phyloP scores from a whole-genome alignment of 176 grass and related monocot species.

The Tillandsia fasciculata region DNA sequence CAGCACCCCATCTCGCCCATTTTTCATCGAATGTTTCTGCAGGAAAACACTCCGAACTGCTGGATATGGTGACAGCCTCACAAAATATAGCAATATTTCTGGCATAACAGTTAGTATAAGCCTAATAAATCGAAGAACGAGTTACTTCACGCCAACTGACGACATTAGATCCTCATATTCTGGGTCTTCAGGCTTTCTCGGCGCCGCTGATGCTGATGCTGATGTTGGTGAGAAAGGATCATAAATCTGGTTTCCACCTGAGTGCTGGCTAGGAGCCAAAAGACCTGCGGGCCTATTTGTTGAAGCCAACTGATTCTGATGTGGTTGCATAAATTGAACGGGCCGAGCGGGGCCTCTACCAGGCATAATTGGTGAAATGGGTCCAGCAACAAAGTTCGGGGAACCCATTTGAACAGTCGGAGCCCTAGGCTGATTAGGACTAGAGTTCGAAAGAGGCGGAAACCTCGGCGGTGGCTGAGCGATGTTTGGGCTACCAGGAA shows the following conservation, averaged over 20 bases:
- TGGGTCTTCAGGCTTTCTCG: constrained; percentile 33
- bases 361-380: constrained; percentile 19
- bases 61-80: no score
- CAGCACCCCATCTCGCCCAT: no score
- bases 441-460: constrained; percentile 18
- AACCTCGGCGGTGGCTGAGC: constrained; percentile 19
- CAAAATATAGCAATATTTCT: no score
- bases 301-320: constrained; percentile 22
- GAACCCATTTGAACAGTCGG: constrained; percentile 29
- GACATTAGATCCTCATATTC: constrained; percentile 70
- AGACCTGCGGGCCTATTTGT: constrained; percentile 11
- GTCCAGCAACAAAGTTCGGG: constrained; percentile 8
- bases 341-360: constrained; percentile 15
- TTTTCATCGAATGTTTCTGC: no score
- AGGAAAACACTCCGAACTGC: no score
- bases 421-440: not conserved
- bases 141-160: constrained; percentile 60
- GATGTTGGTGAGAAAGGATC: constrained; percentile 50
- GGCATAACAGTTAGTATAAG: no score
- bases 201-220: not conserved
- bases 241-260: constrained; percentile 40
- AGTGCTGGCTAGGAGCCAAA: not conserved
- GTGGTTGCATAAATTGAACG: constrained; percentile 27
- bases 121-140: not conserved
- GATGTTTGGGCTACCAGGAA: constrained; percentile 26